Evolutionary conservation across 345 rosid species (phyloP), one percentile per base, ranked within the genome.

Genomic region (Durio zibethinus): DNA sequence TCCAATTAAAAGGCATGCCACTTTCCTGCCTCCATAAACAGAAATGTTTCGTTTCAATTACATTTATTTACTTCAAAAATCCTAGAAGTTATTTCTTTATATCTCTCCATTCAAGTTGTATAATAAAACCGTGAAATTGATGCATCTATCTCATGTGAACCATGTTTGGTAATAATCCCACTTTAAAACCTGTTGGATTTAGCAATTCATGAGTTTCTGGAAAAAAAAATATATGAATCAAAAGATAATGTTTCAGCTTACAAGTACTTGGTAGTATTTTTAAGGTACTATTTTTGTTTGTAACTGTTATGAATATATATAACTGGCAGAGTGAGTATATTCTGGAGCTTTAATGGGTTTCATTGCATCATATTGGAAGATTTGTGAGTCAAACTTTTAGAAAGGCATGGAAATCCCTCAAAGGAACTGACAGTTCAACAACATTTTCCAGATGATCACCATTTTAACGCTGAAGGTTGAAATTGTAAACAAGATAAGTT

Each of bases 1-100:
- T 62, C 56, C n/a, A 52, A 60, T 70, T 10, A 68, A 70, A 75
- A 73, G 84, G 64, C 42, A 27, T 40, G 67, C 72, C 11, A 21
- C 6, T 59, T 59, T 45, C 31, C 57, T 73, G 66, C n/a, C 57
- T 68, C 65, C 7, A 40, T 20, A 23, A 14, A 50, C 12, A 54
- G 35, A 16, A 53, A 27, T 25, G 43, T 12, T 67, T 68, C 33
- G 14, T 61, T 61, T 54, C 47, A 23, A 61, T 77, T 27, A 31
- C 60, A 3, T 75, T 50, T 16, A 27, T 65, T 67, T 57, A 47
- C 52, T 73, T 78, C 20, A 38, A 64, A 15, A 56, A 43, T 56
- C 36, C 12, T 42, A 10, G 5, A 61, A 25, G 27, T 65, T 33
- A 48, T 64, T 6, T 67, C 52, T 60, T 10, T 54, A 14, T 47